Evolutionary conservation across 257 asterid genomes (phyloP), one percentile per base, ranked within the genome.

Genomic region (Paraleonurus japonicus): DNA sequence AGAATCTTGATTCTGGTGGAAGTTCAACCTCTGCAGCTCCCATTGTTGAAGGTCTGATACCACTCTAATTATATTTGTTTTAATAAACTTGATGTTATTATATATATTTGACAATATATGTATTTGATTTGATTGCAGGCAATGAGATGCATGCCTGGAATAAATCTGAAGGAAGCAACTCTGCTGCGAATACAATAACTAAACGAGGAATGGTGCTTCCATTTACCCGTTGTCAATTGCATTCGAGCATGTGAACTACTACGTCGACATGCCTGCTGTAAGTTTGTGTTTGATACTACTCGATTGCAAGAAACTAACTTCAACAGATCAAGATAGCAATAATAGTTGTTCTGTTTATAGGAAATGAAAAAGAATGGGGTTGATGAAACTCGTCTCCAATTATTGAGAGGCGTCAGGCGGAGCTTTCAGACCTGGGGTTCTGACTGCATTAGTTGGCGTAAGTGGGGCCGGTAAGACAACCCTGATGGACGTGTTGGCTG

Each of bases 381-480:
- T 35, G 87, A 83, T 2, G 96, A 89, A 72, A 70, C 83, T 39
- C 95, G 92, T 62, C 97, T 92, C 39, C 97, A 89, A 32, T 63
- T 92, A 71, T 73, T 89, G 80, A 83, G 84, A 75, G 90, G 89
- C 35, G 95, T 89, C 10, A 89, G 95, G 95, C 68, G 96, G 97
- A 43, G 92, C 96, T 70, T 92, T 92, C 73, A 78, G 93, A 82
- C 97, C 97, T 0, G 97, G 97, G 12, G 89, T 92, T 64, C 80
- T 92, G 23, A 89, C 97, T 1, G 96, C 97, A 26, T 78, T 92
- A 76, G 93, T 92, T 30, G 97, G 97, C 32, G 92, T 92, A 3
- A 92, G 97, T 81, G 96, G 97, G 30, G 97, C 97, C 15, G 97
- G 97, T 24, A 92, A 92, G 84, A 92, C 97, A 9, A 91, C 96